Base-by-base conservation (phyloP, 345 rosid species). In the Punica granatum region DNA sequence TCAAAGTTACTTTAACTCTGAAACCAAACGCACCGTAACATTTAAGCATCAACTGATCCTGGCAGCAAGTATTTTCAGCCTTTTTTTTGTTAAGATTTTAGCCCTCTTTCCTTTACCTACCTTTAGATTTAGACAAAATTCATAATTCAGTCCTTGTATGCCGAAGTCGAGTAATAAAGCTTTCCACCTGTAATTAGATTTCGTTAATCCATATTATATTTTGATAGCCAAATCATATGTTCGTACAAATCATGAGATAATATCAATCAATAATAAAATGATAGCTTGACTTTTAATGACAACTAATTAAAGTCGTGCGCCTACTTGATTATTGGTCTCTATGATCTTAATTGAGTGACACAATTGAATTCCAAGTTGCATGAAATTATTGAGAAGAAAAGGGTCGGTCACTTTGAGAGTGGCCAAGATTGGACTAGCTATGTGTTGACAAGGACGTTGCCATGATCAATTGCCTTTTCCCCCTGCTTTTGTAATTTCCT, bases 401-500 rank as follows among this genome's bases (percentile, higher is more conserved):
- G 14, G 59, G 4, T 23, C 3, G 7, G 28, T 23, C 28, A 53
- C 59, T 23, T 23, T 53, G 59, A 53, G 11, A 53, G 59, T 25
- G 23, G 28, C 28, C 23, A 53, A 10, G 31, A 53, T 6, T n/a
- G 1, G 31, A 25, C 59, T 49, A 15, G 26, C 3, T 44, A n/a
- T 19, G 3, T 49, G 25, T n/a, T 25, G 59, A n/a, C n/a, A 53
- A 8, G 59, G 59, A 53, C 28, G 12, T 3, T 1, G 59, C 59
- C 59, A 53, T 25, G 59, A 53, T 53, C 59, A 25, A 10, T 18
- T 25, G 26, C 59, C 30, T 53, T 53, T 23, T 12, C 59, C 31
- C 13, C 59, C 28, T n/a, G 23, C 59, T 21, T 53, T 53, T 53
- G 59, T n/a, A 53, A n/a, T 53, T 53, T 53, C 59, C 59, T 53